phyloP scores from a whole-genome alignment of 2,329 filamentous ascomycete genomes.

The Pestalotiopsis sp. region DNA sequence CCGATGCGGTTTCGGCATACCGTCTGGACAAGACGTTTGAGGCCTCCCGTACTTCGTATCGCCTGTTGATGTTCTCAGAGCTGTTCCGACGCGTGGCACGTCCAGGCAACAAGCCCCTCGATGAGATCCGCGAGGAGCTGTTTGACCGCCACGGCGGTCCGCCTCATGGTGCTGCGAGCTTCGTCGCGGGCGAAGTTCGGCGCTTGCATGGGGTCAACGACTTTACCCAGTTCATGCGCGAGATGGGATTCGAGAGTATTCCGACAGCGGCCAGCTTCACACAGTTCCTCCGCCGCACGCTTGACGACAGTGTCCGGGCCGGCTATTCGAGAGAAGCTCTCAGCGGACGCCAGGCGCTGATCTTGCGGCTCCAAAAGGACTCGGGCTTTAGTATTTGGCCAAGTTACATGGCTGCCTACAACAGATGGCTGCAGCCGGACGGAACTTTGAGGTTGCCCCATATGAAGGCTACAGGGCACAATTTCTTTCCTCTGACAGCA shows the following conservation, averaged over 20 bases:
- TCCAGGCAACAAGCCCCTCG: conserved; percentile 36
- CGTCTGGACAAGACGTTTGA: conserved; percentile 49
- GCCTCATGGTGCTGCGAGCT: conserved; percentile 39
- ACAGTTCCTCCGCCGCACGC: conserved; percentile 34
- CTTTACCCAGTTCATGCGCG: conserved; percentile 43
- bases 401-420: neutral
- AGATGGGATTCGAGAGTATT: conserved; percentile 41
- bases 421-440: neutral
- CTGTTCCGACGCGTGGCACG: conserved; percentile 49
- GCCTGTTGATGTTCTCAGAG: conserved; percentile 55
- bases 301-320: conserved; percentile 32
- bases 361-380: conserved; percentile 23
- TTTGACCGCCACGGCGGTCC: conserved; percentile 50
- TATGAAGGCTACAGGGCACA: neutral
- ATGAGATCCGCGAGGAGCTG: conserved; percentile 43
- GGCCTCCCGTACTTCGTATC: conserved; percentile 48
- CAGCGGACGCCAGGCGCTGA: conserved; percentile 17
- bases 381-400: conserved; percentile 12
- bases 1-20: conserved; percentile 42
- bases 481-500: conserved; percentile 2
- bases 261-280: conserved; percentile 32
- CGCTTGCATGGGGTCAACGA: conserved; percentile 42
- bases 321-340: conserved; percentile 35
- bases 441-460: neutral
- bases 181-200: conserved; percentile 44